These are phyloP conservation scores for Barnettozyma salicaria DNA, from an alignment of 805 yeast species.

Conservation along the genomic window DNA sequence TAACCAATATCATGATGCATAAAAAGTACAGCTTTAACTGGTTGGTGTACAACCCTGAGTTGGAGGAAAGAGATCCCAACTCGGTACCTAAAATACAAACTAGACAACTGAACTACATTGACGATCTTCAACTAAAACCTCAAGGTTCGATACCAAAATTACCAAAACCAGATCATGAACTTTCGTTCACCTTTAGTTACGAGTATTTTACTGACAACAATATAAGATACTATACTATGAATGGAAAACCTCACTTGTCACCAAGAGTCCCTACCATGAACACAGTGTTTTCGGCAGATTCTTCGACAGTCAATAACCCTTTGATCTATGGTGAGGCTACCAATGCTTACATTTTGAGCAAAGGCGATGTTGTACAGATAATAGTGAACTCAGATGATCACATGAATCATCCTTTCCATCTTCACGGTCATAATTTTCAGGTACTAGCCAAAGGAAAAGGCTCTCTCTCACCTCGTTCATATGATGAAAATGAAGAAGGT, in stretches of 20 bases:
- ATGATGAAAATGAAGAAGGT: constrained; percentile 1
- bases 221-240: constrained; percentile 64
- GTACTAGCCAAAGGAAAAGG: constrained; percentile 41
- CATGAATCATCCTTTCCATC: constrained; percentile 73
- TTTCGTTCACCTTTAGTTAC: constrained; percentile 47
- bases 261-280: constrained; percentile 70
- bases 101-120: constrained; percentile 25
- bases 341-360: constrained; percentile 53
- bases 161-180: constrained; percentile 50
- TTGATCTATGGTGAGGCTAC: constrained; percentile 67
- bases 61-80: constrained; percentile 36
- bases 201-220: constrained; percentile 59
- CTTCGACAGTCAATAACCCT: constrained; percentile 39
- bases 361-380: constrained; percentile 63
- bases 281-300: constrained; percentile 57
- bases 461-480: constrained; percentile 26
- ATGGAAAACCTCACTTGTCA: constrained; percentile 52
- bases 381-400: constrained; percentile 74
- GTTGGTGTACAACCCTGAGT: constrained; percentile 41
- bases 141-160: constrained; percentile 34
- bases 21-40: constrained; percentile 54
- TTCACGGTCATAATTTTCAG: constrained; percentile 72
- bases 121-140: constrained; percentile 32
- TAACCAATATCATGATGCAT: constrained; percentile 59
- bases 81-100: constrained; percentile 22